phyloP scores from a whole-genome alignment of 306 rosid genomes.

The Vigna mungo region DNA sequence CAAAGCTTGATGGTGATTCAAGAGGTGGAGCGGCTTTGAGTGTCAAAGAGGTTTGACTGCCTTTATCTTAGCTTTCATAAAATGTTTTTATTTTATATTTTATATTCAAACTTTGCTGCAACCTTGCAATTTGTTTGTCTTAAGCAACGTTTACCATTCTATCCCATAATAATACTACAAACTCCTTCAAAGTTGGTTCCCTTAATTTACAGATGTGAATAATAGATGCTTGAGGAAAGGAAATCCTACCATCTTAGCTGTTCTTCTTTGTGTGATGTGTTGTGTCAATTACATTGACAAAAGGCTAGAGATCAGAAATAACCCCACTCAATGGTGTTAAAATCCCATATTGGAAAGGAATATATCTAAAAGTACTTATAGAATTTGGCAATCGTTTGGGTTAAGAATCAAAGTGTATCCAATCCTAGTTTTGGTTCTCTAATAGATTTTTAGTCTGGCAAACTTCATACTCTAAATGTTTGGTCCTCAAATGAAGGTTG shows the following conservation, averaged over 20 bases:
- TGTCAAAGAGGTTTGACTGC: slow-evolving; percentile 83
- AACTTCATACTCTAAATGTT: background rate
- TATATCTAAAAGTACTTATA: background rate
- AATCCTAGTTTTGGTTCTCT: background rate
- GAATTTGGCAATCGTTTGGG: background rate
- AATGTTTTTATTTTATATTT: slow-evolving; percentile 36
- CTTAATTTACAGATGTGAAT: slow-evolving; percentile 9
- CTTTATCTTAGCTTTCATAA: slow-evolving; percentile 27
- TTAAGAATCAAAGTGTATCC: slow-evolving; percentile 6
- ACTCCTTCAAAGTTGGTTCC: slow-evolving; percentile 32
- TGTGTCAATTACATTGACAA: slow-evolving; percentile 18
- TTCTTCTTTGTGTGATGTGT: slow-evolving; percentile 28
- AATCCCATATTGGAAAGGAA: background rate
- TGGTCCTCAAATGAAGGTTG: background rate
- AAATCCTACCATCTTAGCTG: slow-evolving; percentile 11
- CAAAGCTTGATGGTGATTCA: slow-evolving; percentile 99
- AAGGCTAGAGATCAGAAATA: slow-evolving; percentile 31
- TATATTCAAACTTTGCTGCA: slow-evolving; percentile 1
- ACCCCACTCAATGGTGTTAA: slow-evolving; percentile 20
- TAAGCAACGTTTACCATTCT: slow-evolving; percentile 20
- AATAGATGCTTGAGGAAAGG: slow-evolving; percentile 20
- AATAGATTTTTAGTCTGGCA: background rate
- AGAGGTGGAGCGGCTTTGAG: slow-evolving; percentile 99
- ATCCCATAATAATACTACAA: slow-evolving; percentile 20
- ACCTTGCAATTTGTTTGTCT: slow-evolving; percentile 20